Evolutionary conservation across 805 yeast genomes (phyloP).

Genomic region (Komagataella kurtzmanii): DNA sequence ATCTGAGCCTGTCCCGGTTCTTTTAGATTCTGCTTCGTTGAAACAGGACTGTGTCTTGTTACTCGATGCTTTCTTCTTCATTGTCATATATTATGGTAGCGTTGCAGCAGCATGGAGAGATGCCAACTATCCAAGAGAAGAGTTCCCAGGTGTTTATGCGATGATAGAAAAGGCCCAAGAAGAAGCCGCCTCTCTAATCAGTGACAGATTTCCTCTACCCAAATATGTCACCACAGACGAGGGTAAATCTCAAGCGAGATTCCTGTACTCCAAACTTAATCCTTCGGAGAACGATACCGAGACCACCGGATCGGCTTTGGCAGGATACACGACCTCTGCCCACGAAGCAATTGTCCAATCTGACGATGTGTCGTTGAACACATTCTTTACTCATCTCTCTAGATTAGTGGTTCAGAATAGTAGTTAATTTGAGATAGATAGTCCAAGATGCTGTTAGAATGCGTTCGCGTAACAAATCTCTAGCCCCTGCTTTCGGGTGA

Average conservation of each 20-base stretch:
- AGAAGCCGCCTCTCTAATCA: conserved; percentile 85
- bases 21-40: conserved; percentile 86
- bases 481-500: background rate
- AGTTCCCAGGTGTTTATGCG: conserved; percentile 76
- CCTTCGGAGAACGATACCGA: conserved; percentile 65
- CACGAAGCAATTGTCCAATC: conserved; percentile 67
- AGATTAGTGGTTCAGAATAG: conserved; percentile 60
- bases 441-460: background rate
- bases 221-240: conserved; percentile 95
- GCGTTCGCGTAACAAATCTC: background rate
- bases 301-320: conserved; percentile 29
- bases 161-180: conserved; percentile 79
- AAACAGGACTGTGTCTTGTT: conserved; percentile 78
- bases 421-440: conserved; percentile 3
- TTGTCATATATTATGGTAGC: conserved; percentile 89
- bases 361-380: conserved; percentile 91
- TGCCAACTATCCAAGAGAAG: conserved; percentile 87
- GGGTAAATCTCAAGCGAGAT: conserved; percentile 97
- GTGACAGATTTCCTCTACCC: conserved; percentile 95
- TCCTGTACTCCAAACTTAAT: conserved; percentile 85
- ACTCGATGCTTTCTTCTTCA: conserved; percentile 93
- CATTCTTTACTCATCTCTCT: conserved; percentile 89
- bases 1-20: conserved; percentile 77
- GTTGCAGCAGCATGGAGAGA: conserved; percentile 94
- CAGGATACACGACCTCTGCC: conserved; percentile 27